A percentile compares a stretch with the other conserved stretches of the same genome.
Evolutionary conservation across 2,329 filamentous ascomycete genomes (phyloP).

Genomic region (Rhynchosporium graminicola): DNA sequence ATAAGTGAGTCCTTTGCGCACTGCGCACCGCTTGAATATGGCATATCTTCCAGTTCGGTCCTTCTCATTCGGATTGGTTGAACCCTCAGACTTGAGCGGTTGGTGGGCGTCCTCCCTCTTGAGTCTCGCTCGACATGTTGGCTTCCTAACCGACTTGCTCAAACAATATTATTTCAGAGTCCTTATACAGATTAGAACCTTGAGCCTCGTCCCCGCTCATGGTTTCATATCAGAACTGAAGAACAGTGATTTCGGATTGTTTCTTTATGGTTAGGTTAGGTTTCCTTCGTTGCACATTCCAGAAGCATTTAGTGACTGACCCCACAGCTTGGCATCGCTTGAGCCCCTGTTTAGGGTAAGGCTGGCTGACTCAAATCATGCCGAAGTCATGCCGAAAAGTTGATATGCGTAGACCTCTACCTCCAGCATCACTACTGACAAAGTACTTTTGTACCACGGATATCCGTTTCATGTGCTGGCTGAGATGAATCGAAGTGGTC

Average conservation of each 20-base stretch:
- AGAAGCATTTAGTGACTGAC: slow-evolving; percentile 5
- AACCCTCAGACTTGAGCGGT: too few relatives aligned
- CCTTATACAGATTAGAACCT: too few relatives aligned
- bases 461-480: not conserved
- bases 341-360: not conserved
- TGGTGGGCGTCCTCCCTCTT: too few relatives aligned
- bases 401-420: not conserved
- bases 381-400: not conserved
- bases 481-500: not conserved
- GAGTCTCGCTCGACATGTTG: too few relatives aligned
- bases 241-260: slow-evolving; percentile 6
- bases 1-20: not conserved
- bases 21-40: not conserved
- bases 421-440: too few relatives aligned
- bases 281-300: slow-evolving; percentile 12
- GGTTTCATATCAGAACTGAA: slow-evolving; percentile 6
- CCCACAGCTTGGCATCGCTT: slow-evolving; percentile 1
- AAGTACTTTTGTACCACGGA: too few relatives aligned
- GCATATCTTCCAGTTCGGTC: not conserved
- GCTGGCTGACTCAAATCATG: not conserved
- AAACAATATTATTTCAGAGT: too few relatives aligned
- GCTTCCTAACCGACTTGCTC: too few relatives aligned
- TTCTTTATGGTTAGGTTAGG: not conserved
- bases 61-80: too few relatives aligned
- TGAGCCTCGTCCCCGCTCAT: too few relatives aligned